Conservation (phyloP, 768 basidiomycete genomes). For the Termitomyces bulborhizus region DNA sequence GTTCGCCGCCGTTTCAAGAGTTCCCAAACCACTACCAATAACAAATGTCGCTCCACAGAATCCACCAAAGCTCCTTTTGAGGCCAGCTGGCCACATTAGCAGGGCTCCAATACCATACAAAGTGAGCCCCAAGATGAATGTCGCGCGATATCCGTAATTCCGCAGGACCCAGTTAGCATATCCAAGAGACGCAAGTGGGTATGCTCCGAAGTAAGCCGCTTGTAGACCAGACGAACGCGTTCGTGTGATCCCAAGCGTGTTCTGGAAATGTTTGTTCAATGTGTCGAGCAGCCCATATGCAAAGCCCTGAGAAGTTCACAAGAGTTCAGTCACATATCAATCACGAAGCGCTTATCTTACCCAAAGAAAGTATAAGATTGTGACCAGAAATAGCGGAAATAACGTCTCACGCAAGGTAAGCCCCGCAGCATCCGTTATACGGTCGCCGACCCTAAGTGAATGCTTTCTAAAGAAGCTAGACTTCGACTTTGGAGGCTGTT, state of each 20-base stretch:
- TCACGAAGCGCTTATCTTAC: slow-evolving; percentile 11
- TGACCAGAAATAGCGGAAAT: slow-evolving; percentile 27
- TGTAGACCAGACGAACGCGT: slow-evolving; percentile 29
- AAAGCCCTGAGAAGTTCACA: slow-evolving; percentile 19
- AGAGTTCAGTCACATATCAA: not conserved
- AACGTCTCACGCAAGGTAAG: slow-evolving; percentile 25
- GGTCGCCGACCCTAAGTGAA: slow-evolving; percentile 26
- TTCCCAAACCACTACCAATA: slow-evolving; percentile 27
- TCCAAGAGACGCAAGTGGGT: slow-evolving; percentile 26
- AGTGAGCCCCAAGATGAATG: slow-evolving; percentile 24
- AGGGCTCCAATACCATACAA: slow-evolving; percentile 27
- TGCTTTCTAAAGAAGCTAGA: slow-evolving; percentile 18
- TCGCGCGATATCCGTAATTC: slow-evolving; percentile 25
- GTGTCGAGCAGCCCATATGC: slow-evolving; percentile 29
- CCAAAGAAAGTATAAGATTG: slow-evolving; percentile 30
- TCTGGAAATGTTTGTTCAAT: slow-evolving; percentile 29
- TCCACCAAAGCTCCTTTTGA: slow-evolving; percentile 27
- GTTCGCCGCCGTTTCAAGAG: slow-evolving; percentile 27
- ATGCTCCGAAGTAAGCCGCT: slow-evolving; percentile 30
- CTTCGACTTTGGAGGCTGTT: slow-evolving; percentile 1
- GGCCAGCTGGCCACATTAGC: slow-evolving; percentile 29
- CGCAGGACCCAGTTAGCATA: slow-evolving; percentile 29
- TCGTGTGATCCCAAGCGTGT: slow-evolving; percentile 24
- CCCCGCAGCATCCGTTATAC: slow-evolving; percentile 24
- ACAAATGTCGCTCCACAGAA: slow-evolving; percentile 31